Evolutionary conservation across 1,284 basidiomycete species (phyloP).

Genomic region (Marasmius fiardii): DNA sequence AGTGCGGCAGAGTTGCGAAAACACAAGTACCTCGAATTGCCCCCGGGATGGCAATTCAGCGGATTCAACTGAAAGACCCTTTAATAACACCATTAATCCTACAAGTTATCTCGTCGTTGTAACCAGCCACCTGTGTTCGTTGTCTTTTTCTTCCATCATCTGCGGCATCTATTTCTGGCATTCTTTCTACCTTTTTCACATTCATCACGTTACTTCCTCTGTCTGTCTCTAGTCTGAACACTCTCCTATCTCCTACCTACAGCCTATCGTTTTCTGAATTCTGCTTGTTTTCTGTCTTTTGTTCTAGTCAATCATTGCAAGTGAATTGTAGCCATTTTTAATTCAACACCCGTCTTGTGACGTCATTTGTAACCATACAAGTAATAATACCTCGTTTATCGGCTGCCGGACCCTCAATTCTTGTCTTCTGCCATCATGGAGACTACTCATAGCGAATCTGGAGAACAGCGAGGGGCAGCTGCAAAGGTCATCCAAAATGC

Average conservation of each 20-base stretch:
- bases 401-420: neutral
- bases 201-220: conserved; percentile 7
- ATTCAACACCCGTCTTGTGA: conserved; percentile 6
- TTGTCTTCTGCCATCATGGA: neutral
- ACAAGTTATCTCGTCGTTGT: conserved; percentile 1
- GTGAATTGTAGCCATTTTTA: conserved; percentile 13
- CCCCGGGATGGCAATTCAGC: conserved; percentile 76
- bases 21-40: conserved; percentile 82
- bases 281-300: neutral
- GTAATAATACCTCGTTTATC: neutral
- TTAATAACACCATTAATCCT: neutral
- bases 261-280: neutral
- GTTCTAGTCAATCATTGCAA: conserved; percentile 4
- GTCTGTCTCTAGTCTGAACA: neutral
- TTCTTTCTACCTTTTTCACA: conserved; percentile 17
- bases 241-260: neutral
- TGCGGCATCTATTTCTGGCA: conserved; percentile 14
- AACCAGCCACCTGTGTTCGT: conserved; percentile 5
- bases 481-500: conserved; percentile 17
- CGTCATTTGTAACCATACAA: conserved; percentile 5
- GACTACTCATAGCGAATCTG: neutral
- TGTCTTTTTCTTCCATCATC: conserved; percentile 14
- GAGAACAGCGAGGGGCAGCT: conserved; percentile 10
- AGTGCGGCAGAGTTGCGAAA: conserved; percentile 78
- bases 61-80: conserved; percentile 40